Evolutionary conservation across 225 moss, liverwort and hornwort species (phyloP), one percentile per base, ranked within the genome.

Genomic region (Pleurozium schreberi): DNA sequence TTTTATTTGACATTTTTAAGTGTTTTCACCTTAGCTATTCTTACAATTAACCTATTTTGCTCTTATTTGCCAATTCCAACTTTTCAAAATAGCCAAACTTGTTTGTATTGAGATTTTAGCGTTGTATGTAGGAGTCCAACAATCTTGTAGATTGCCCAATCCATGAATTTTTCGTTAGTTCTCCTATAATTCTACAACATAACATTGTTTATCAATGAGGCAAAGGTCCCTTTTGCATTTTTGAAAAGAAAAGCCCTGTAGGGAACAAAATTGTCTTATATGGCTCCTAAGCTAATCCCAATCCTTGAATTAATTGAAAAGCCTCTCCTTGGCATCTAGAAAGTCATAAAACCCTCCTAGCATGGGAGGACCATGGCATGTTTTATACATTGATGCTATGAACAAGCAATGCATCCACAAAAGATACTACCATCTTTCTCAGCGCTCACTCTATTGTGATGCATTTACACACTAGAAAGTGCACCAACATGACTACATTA

Each of bases 241-340:
- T 14, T 69, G 5, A n/a, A 67, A 67, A 11, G 11, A 19, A 0
- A 11, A 31, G 1, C 3, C 20, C 1, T 36, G 0, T 1, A 26
- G 1, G 25, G 26, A 42, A 14, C 14, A 26, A 26, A 42, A 26
- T 42, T 42, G 1, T 70, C 8, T 70, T 42, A 14, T 8, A 40
- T 23, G 4, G 4, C 40, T 68, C 12, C 0, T 40, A 4, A 23
- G 1, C 68, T 8, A 68, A 13, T 8, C 2, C 4, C 8, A n/a
- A 40, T 68, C 40, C 19, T 68, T 40, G 12, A 68, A 68, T 38
- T 36, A 36, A 66, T 0, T 20, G 3, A 20, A 66, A 36, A 36
- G 6, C 38, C 11, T 36, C 19, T 10, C 6, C 34, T 10, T 18
- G 3, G 11, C 20, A 18, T 36, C 65, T 10, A 36, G 10, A 1